Percentiles rank a stretch among this genome's conserved stretches.
phyloP scores from a whole-genome alignment of 164 flowering plant genomes.

The Chloranthus sessilifolius region DNA sequence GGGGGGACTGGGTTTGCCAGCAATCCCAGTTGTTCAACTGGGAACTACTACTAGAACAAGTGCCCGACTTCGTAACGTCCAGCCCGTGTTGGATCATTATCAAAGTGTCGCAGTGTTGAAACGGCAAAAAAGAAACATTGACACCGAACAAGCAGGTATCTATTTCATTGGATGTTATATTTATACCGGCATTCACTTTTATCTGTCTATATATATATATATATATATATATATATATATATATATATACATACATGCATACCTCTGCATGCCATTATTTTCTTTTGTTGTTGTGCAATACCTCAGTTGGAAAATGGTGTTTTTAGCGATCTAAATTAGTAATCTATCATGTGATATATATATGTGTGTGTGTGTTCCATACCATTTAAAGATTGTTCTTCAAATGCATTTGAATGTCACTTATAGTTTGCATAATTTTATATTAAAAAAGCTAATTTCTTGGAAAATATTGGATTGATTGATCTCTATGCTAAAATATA shows the following conservation, averaged over 20 bases:
- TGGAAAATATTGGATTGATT: too few relatives aligned
- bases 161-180: background rate
- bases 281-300: background rate
- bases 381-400: too few relatives aligned
- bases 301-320: background rate
- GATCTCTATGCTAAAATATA: too few relatives aligned
- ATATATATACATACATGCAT: background rate
- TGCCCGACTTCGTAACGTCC: constrained; percentile 94
- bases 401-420: too few relatives aligned
- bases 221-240: background rate
- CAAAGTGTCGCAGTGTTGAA: constrained; percentile 75
- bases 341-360: background rate
- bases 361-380: too few relatives aligned
- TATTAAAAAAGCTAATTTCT: too few relatives aligned
- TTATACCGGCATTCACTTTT: background rate
- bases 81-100: constrained; percentile 80
- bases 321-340: background rate
- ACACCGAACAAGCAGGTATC: constrained; percentile 57
- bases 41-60: constrained; percentile 70
- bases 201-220: too few relatives aligned
- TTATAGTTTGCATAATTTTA: too few relatives aligned
- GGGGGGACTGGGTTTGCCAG: constrained; percentile 34
- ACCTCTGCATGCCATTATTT: background rate
- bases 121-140: constrained; percentile 60
- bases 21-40: constrained; percentile 69